phyloP scores from a whole-genome alignment of 768 basidiomycete genomes.

The Leccinum disarticulatum region DNA sequence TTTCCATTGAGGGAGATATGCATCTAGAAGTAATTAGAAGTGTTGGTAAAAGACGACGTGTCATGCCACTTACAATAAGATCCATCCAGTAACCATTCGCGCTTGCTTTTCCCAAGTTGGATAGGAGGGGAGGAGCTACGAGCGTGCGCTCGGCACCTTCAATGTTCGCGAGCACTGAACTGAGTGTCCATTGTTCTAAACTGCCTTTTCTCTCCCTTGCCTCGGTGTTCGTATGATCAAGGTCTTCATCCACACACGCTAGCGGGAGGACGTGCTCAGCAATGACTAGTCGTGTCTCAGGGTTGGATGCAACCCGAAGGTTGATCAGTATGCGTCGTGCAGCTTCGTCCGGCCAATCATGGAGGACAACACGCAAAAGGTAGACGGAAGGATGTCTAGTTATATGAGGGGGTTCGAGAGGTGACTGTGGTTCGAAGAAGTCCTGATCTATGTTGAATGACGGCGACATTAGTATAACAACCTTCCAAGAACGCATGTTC shows the following conservation, averaged over 20 bases:
- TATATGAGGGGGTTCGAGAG: slow-evolving; percentile 28
- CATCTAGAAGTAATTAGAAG: slow-evolving; percentile 47
- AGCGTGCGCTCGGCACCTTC: slow-evolving; percentile 55
- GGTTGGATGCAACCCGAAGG: slow-evolving; percentile 38
- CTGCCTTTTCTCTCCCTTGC: slow-evolving; percentile 8
- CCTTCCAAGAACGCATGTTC: neutral
- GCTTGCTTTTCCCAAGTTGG: slow-evolving; percentile 73
- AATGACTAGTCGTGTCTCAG: slow-evolving; percentile 59
- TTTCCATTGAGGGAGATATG: slow-evolving; percentile 66
- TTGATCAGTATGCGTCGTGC: slow-evolving; percentile 47
- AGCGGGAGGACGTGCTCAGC: slow-evolving; percentile 71
- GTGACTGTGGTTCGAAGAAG: slow-evolving; percentile 66
- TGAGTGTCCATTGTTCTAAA: slow-evolving; percentile 28
- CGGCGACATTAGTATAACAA: neutral
- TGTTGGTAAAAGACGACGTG: neutral
- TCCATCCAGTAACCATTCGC: slow-evolving; percentile 70
- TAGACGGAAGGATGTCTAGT: slow-evolving; percentile 57
- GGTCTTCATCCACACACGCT: slow-evolving; percentile 57
- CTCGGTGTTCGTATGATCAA: slow-evolving; percentile 7
- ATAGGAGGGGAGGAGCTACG: slow-evolving; percentile 60
- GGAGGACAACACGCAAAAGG: slow-evolving; percentile 67
- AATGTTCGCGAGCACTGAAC: slow-evolving; percentile 37
- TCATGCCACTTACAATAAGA: slow-evolving; percentile 47
- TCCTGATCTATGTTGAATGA: slow-evolving; percentile 52
- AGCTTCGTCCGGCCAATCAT: slow-evolving; percentile 74